Evolutionary conservation across 345 rosid genomes (phyloP).

Genomic region (Lepidium africanum): DNA sequence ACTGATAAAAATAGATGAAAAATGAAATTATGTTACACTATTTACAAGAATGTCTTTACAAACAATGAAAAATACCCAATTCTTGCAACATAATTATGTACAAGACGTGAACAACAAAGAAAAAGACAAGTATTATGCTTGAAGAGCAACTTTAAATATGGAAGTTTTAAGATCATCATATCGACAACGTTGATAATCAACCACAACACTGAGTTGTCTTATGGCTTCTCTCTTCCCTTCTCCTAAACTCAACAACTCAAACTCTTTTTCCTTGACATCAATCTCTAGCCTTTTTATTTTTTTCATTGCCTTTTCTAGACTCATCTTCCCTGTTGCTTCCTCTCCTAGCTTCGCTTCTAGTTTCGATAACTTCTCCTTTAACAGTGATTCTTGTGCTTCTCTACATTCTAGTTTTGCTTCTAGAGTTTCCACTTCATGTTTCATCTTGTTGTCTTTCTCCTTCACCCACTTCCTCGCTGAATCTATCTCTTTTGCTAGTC

Average conservation of each 20-base stretch:
- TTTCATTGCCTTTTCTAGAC: conserved; percentile 17
- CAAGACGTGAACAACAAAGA: neutral
- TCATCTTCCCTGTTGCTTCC: conserved; percentile 39
- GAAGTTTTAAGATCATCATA: conserved; percentile 50
- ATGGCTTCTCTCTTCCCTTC: conserved; percentile 90
- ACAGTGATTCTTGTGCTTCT: conserved; percentile 34
- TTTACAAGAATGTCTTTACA: neutral
- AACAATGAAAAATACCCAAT: neutral
- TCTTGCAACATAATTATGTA: conserved; percentile 4
- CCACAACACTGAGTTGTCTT: conserved; percentile 77
- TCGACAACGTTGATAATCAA: conserved; percentile 65
- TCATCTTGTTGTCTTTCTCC: conserved; percentile 26
- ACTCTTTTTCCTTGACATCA: conserved; percentile 41
- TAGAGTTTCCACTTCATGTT: conserved; percentile 21
- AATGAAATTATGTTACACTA: neutral
- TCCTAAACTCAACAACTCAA: conserved; percentile 33
- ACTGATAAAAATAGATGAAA: too few species aligned
- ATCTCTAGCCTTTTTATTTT: conserved; percentile 40
- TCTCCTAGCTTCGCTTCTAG: conserved; percentile 30
- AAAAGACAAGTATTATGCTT: conserved; percentile 5
- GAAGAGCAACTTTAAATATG: conserved; percentile 35
- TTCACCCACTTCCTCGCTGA: conserved; percentile 33
- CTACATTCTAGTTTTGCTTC: conserved; percentile 31
- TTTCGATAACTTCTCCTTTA: conserved; percentile 35
- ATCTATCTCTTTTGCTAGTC: conserved; percentile 37